Evolutionary conservation across 1,139 yeast genomes (phyloP), one percentile per base, ranked within the genome.

Genomic region (Taiozyma onychis): DNA sequence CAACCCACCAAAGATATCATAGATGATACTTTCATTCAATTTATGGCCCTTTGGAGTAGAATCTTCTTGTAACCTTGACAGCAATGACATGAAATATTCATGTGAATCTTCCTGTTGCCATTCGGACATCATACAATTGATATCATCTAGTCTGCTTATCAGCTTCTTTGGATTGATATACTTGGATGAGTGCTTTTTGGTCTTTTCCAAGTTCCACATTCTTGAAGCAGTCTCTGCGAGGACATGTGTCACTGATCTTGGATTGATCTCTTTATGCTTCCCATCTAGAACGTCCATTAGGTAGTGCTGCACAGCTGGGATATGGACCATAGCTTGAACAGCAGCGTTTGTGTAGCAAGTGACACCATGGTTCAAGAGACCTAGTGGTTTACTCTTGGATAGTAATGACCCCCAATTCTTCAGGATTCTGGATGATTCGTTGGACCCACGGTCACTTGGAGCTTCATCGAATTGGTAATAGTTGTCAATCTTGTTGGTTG

Each of bases 51-150:
- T 85, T 34, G 97, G 97, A 2, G 95, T 90, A 8, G 89, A 78
- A 65, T 91, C 97, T 66, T 91, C 97, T 68, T 91, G 98, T 51
- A 91, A 71, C 50, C 97, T 72, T 10, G 95, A 83, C 76, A 91
- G 77, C 54, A 91, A 72, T 18, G 96, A 87, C 97, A 91, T 90
- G 66, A 84, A 88, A 68, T 91, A 93, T 68, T 93, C 99, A 67
- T 93, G 99, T 1, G 97, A 87, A 67, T 93, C 99, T 68, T 93
- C 98, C 67, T 93, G 99, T 67, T 89, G 91, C 96, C 96, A 90
- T 65, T 85, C 93, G 41, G 91, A 83, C 96, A 91, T 89, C 95
- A 88, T 86, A 65, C 96, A 89, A 67, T 91, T 91, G 61, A 91
- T 89, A 60, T 89, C 96, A 48, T 80, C 88, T 51, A 91, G 72